phyloP scores from a whole-genome alignment of 345 rosid genomes.

The Populus deltoides region DNA sequence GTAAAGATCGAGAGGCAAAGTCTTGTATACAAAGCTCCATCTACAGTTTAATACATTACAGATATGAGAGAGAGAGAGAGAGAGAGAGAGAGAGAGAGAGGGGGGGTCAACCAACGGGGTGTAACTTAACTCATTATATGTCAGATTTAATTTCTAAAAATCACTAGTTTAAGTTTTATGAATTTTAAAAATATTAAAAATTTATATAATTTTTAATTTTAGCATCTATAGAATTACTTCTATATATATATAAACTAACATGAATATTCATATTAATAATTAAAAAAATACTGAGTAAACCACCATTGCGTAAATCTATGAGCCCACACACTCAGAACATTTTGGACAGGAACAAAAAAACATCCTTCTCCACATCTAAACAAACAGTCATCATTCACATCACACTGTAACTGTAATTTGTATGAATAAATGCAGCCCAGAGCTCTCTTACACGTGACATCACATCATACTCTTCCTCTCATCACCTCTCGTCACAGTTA shows the following conservation, averaged over 20 bases:
- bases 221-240: too few species aligned
- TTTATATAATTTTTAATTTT: too few species aligned
- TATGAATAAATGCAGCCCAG: slow-evolving; percentile 42
- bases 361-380: slow-evolving; percentile 41
- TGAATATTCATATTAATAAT: too few species aligned
- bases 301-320: slow-evolving; percentile 32
- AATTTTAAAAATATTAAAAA: too few species aligned
- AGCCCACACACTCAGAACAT: slow-evolving; percentile 39
- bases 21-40: not conserved
- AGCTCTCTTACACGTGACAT: slow-evolving; percentile 44
- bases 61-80: not conserved
- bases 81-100: not conserved
- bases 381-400: slow-evolving; percentile 48
- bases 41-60: not conserved
- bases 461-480: slow-evolving; percentile 30
- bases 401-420: slow-evolving; percentile 39
- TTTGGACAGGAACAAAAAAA: slow-evolving; percentile 50
- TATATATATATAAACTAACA: too few species aligned
- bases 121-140: too few species aligned
- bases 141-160: too few species aligned
- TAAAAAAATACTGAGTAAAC: slow-evolving; percentile 25
- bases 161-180: too few species aligned
- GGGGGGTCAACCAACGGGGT: too few species aligned
- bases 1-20: slow-evolving; percentile 4
- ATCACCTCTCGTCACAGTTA: slow-evolving; percentile 19